These are phyloP conservation scores for Cladosporium sp. DNA, from an alignment of 2,329 filamentous ascomycete genomes.

Conservation along the genomic window DNA sequence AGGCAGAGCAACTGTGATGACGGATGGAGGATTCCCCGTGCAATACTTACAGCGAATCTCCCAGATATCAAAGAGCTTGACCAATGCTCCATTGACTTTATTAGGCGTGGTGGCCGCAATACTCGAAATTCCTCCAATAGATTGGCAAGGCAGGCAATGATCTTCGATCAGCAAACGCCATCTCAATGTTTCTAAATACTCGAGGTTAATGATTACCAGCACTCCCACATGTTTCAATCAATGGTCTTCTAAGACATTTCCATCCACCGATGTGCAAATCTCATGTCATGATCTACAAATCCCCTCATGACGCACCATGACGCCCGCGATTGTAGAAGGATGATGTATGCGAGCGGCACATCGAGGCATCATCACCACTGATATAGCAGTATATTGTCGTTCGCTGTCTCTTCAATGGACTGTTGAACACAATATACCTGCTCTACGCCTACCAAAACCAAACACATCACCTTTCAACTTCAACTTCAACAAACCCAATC, in stretches of 20 bases:
- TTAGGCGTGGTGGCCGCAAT: background rate
- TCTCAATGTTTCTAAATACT: background rate
- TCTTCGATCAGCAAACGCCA: background rate
- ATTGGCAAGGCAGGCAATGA: background rate
- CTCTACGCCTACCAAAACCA: background rate
- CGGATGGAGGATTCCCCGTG: background rate
- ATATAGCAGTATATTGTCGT: background rate
- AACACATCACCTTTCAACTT: background rate
- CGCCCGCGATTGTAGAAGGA: slow-evolving; percentile 12
- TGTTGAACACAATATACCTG: background rate
- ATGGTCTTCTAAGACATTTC: background rate
- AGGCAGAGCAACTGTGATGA: background rate
- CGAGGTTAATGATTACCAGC: background rate
- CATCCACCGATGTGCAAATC: background rate
- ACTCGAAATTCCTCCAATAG: background rate
- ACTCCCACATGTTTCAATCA: background rate
- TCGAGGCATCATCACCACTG: slow-evolving; percentile 1
- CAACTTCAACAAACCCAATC: too few relatives aligned
- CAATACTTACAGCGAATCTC: background rate
- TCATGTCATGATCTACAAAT: background rate
- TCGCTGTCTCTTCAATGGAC: too few relatives aligned
- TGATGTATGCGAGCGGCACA: slow-evolving; percentile 5
- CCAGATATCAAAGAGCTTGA: background rate
- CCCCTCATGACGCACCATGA: slow-evolving; percentile 23
- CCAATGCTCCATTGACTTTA: background rate